phyloP scores from a whole-genome alignment of 208 protist genomes.

The Trypanosoma conorhini region DNA sequence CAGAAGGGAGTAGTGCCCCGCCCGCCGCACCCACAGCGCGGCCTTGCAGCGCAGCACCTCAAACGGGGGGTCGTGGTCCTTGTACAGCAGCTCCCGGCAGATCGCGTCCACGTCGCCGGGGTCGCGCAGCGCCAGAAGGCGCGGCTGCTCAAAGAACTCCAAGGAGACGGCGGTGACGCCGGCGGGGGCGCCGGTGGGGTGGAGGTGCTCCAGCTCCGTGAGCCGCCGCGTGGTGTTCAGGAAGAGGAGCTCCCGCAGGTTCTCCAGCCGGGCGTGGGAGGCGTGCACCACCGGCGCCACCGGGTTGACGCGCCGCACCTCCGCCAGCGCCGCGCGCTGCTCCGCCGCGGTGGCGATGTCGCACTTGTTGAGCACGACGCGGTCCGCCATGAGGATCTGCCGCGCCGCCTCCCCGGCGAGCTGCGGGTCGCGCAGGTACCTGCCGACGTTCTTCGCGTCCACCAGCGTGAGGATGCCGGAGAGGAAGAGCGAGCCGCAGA shows the following conservation, averaged over 20 bases:
- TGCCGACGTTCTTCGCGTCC: slow-evolving; percentile 85
- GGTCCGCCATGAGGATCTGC: slow-evolving; percentile 94
- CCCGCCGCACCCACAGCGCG: slow-evolving; percentile 73
- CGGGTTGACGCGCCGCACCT: slow-evolving; percentile 70
- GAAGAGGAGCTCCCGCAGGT: slow-evolving; percentile 73
- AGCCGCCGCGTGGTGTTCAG: slow-evolving; percentile 72
- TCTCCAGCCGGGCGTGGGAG: slow-evolving; percentile 53
- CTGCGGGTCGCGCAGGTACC: slow-evolving; percentile 71
- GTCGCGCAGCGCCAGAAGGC: slow-evolving; percentile 45
- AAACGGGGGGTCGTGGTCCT: slow-evolving; percentile 56
- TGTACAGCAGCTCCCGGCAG: slow-evolving; percentile 78
- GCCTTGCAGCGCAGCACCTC: slow-evolving; percentile 91
- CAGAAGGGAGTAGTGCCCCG: slow-evolving; percentile 55
- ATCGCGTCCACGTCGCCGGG: slow-evolving; percentile 63
- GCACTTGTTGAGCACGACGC: slow-evolving; percentile 95
- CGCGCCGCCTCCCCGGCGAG: slow-evolving; percentile 68
- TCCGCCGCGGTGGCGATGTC: slow-evolving; percentile 80
- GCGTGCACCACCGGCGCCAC: slow-evolving; percentile 55
- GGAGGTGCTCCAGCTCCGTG: slow-evolving; percentile 55
- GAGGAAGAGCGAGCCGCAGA: slow-evolving; percentile 81
- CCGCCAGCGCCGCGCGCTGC: slow-evolving; percentile 39
- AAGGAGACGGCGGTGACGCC: slow-evolving; percentile 72
- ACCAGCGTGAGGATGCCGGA: slow-evolving; percentile 91
- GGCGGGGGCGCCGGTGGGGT: slow-evolving; percentile 42
- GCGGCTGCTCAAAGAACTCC: slow-evolving; percentile 57